Evolutionary conservation across 2,329 filamentous ascomycete species (phyloP).

Genomic region (Coniochaeta sp.): DNA sequence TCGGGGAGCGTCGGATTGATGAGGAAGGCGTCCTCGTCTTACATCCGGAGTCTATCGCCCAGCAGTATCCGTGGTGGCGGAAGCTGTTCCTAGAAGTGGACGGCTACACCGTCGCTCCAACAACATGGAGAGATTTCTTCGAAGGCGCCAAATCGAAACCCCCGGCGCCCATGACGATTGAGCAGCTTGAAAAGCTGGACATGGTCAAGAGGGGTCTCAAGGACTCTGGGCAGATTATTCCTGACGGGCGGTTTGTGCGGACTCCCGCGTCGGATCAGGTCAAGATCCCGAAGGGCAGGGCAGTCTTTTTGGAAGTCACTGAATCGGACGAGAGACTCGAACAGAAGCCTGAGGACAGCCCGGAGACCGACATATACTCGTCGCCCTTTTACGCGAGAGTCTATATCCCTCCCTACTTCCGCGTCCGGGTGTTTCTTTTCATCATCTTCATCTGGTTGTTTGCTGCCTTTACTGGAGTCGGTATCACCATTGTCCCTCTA

Average conservation of each 20-base stretch:
- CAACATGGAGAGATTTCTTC: slow-evolving; percentile 52
- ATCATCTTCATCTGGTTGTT: slow-evolving; percentile 91
- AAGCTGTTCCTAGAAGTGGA: slow-evolving; percentile 40
- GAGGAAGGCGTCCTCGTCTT: slow-evolving; percentile 69
- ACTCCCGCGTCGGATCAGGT: slow-evolving; percentile 95
- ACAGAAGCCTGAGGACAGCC: slow-evolving; percentile 51
- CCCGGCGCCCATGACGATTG: slow-evolving; percentile 23
- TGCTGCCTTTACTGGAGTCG: slow-evolving; percentile 78
- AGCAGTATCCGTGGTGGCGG: slow-evolving; percentile 29
- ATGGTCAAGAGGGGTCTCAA: slow-evolving; percentile 38
- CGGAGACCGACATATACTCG: slow-evolving; percentile 42
- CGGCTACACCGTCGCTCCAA: slow-evolving; percentile 36
- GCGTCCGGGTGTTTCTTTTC: slow-evolving; percentile 72
- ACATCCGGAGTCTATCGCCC: slow-evolving; percentile 21
- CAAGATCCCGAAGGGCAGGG: slow-evolving; percentile 77
- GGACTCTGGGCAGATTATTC: slow-evolving; percentile 46
- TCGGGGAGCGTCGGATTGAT: slow-evolving; percentile 72
- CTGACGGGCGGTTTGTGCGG: slow-evolving; percentile 76
- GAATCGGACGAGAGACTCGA: slow-evolving; percentile 60
- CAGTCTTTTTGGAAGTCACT: slow-evolving; percentile 73
- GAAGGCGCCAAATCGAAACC: slow-evolving; percentile 40
- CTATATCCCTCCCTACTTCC: slow-evolving; percentile 81
- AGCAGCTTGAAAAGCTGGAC: slow-evolving; percentile 28
- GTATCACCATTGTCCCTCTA: slow-evolving; percentile 78
- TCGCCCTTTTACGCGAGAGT: slow-evolving; percentile 62